Percentiles rank a stretch among this genome's conserved stretches.
phyloP scores from a whole-genome alignment of 306 rosid species.

The Trichosanthes truncata region DNA sequence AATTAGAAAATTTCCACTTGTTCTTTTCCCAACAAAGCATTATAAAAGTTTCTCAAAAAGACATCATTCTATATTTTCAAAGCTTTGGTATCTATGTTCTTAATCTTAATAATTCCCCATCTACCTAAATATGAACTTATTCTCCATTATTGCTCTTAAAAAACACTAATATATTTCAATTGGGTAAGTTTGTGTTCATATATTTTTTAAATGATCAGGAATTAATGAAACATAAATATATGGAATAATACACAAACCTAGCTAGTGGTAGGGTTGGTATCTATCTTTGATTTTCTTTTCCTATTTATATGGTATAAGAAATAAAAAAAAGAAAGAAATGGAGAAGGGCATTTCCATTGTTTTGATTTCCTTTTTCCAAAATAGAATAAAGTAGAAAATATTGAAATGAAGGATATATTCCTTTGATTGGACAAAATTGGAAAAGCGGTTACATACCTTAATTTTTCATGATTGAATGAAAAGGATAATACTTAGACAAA shows the following conservation, averaged over 20 bases:
- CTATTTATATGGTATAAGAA: background rate
- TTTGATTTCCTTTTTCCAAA: background rate
- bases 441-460: background rate
- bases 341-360: background rate
- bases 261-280: conserved; percentile 1
- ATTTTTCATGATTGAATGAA: background rate
- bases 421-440: conserved; percentile 7
- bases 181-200: background rate
- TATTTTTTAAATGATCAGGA: background rate
- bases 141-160: background rate
- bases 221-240: background rate
- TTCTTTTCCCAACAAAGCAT: background rate
- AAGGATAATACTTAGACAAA: background rate
- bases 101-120: background rate
- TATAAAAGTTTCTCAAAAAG: background rate
- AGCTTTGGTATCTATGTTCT: background rate
- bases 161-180: background rate
- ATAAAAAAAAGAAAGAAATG: background rate
- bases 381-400: conserved; percentile 4
- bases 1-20: background rate
- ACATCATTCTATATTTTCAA: background rate
- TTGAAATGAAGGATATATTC: conserved; percentile 9
- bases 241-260: background rate
- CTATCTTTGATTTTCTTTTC: background rate
- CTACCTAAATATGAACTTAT: conserved; percentile 6